phyloP scores from a whole-genome alignment of 495 filamentous ascomycete genomes.

The Trichocladium antarcticum region DNA sequence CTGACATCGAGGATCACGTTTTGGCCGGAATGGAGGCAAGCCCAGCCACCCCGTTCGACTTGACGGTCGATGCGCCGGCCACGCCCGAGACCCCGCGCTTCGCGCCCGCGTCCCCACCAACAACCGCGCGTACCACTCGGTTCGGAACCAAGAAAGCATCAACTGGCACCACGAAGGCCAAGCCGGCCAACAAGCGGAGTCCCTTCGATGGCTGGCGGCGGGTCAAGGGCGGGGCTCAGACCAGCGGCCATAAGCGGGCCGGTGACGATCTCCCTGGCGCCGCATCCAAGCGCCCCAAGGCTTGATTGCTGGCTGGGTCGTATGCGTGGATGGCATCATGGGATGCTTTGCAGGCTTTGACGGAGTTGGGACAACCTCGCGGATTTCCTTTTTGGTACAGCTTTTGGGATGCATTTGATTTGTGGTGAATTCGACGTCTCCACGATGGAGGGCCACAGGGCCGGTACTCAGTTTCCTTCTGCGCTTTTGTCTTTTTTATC shows the following conservation, averaged over 20 bases:
- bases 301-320: conserved; percentile 17
- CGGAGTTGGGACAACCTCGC: conserved; percentile 1
- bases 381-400: neutral
- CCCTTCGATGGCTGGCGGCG: conserved; percentile 58
- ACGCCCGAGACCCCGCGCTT: conserved; percentile 44
- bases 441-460: neutral
- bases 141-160: conserved; percentile 25
- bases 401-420: conserved; percentile 1
- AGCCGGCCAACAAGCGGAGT: conserved; percentile 37
- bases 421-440: neutral
- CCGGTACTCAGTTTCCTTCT: conserved; percentile 2
- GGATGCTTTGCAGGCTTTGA: neutral
- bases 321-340: neutral
- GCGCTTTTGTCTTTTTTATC: conserved; percentile 1
- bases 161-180: conserved; percentile 22
- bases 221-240: conserved; percentile 38
- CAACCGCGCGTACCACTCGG: conserved; percentile 43
- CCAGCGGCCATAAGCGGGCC: conserved; percentile 35
- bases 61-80: conserved; percentile 20
- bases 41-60: conserved; percentile 28
- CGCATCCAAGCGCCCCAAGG: conserved; percentile 28
- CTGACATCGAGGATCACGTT: conserved; percentile 42
- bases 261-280: conserved; percentile 30
- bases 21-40: conserved; percentile 43
- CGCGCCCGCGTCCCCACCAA: conserved; percentile 46